Percentiles rank a stretch among this genome's conserved stretches.
Evolutionary conservation across 495 filamentous ascomycete species (phyloP).

Genomic region (Trichoderma parareesei): DNA sequence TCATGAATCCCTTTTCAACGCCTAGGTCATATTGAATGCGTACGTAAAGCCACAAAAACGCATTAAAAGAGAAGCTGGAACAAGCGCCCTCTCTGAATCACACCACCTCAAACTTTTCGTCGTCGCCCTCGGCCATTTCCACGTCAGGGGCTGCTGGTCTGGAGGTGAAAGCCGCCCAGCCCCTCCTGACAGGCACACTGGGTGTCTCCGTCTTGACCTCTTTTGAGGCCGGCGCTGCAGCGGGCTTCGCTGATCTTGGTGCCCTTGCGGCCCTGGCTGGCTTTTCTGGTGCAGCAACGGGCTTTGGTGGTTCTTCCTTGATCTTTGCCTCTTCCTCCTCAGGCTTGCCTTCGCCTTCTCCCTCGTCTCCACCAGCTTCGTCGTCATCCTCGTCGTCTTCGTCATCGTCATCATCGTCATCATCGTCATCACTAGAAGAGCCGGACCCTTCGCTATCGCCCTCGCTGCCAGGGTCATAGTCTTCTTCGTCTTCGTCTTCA

Average conservation of each 20-base stretch:
- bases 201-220: not conserved
- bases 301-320: not conserved
- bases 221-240: not conserved
- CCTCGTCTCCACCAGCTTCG: constrained; percentile 22
- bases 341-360: constrained; percentile 17
- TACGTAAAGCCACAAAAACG: not conserved
- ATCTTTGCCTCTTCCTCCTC: constrained; percentile 5
- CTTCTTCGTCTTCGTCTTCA: constrained; percentile 83
- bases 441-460: constrained; percentile 65
- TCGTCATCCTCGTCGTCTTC: constrained; percentile 42
- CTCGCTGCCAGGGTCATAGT: constrained; percentile 76
- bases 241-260: not conserved
- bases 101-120: constrained; percentile 3
- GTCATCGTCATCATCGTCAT: constrained; percentile 40
- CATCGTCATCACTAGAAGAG: constrained; percentile 43
- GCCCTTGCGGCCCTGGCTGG: not conserved
- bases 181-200: not conserved
- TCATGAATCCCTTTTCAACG: too few species aligned
- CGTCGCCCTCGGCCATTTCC: not conserved
- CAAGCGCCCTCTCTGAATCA: not conserved
- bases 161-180: constrained; percentile 7
- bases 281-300: not conserved
- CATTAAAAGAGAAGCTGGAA: not conserved
- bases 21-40: not conserved
- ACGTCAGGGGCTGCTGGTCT: not conserved